phyloP scores from a whole-genome alignment of 768 basidiomycete genomes.

The Mycena belliarum region DNA sequence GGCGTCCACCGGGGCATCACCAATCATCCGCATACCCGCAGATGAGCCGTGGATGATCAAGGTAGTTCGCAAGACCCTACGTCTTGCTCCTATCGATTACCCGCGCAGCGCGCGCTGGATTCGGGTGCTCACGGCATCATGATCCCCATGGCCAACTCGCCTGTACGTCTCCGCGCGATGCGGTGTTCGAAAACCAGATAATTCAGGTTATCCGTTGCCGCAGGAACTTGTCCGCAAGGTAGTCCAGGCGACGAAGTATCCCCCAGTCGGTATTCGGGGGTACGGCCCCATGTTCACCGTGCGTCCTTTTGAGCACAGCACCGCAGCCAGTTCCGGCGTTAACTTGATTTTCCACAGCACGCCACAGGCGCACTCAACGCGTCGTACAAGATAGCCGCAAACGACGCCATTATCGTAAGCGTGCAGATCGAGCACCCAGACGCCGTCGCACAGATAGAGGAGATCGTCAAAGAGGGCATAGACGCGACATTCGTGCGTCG shows the following conservation, averaged over 20 bases:
- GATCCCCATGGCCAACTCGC: conserved; percentile 30
- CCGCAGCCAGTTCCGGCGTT: background rate
- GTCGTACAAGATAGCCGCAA: conserved; percentile 19
- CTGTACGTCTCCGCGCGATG: conserved; percentile 10
- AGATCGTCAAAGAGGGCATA: conserved; percentile 26
- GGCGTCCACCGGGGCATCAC: conserved; percentile 38
- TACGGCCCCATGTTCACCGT: conserved; percentile 30
- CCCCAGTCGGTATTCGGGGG: conserved; percentile 24
- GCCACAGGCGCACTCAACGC: conserved; percentile 25
- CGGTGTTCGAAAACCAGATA: background rate
- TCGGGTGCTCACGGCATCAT: conserved; percentile 44
- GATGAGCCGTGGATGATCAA: conserved; percentile 56
- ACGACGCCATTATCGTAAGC: conserved; percentile 21
- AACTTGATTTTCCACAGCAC: conserved; percentile 3
- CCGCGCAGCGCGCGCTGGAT: conserved; percentile 41
- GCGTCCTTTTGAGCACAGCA: background rate
- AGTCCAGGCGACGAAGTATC: conserved; percentile 25
- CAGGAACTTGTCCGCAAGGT: conserved; percentile 28
- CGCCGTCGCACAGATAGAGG: conserved; percentile 25
- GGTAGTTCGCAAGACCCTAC: background rate
- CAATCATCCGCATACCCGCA: conserved; percentile 50
- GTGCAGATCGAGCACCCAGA: conserved; percentile 29
- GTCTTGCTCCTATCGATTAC: background rate
- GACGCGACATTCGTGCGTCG: conserved; percentile 25
- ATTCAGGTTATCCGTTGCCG: background rate